phyloP scores from a whole-genome alignment of 768 basidiomycete species.

The Termitomyces bulborhizus region DNA sequence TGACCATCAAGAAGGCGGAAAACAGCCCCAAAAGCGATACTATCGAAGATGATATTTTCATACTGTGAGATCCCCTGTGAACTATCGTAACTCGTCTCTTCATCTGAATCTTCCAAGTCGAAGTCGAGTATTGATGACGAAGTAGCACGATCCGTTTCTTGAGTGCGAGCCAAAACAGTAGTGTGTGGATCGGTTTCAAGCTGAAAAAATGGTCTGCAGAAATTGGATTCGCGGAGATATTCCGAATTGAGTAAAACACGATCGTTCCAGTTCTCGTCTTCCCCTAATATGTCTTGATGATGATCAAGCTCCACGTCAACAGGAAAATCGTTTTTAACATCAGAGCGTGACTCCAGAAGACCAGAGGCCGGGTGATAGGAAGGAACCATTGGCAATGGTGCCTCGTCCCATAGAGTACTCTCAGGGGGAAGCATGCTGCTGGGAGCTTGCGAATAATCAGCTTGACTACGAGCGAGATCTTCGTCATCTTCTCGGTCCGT shows the following conservation, averaged over 20 bases:
- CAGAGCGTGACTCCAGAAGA: constrained; percentile 3
- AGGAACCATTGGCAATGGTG: not conserved
- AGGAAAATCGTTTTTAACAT: constrained; percentile 4
- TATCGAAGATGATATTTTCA: not conserved
- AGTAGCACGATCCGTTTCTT: not conserved
- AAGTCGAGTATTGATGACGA: constrained; percentile 9
- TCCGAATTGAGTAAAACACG: constrained; percentile 5
- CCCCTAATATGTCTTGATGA: constrained; percentile 3
- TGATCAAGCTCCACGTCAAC: constrained; percentile 4
- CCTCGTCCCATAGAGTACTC: constrained; percentile 11
- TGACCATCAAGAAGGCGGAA: constrained; percentile 8
- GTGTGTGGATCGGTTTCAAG: not conserved
- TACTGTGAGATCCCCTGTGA: constrained; percentile 3
- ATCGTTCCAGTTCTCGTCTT: constrained; percentile 7
- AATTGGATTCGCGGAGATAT: not conserved
- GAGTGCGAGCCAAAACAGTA: not conserved
- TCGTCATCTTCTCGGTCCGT: constrained; percentile 15
- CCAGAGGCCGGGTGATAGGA: not conserved
- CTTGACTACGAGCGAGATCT: constrained; percentile 13
- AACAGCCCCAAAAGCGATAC: not conserved
- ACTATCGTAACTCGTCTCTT: not conserved
- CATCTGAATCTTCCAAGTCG: constrained; percentile 11
- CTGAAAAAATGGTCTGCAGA: not conserved
- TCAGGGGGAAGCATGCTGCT: constrained; percentile 2
- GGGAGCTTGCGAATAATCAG: not conserved